Evolutionary conservation across 306 rosid species (phyloP), one percentile per base, ranked within the genome.

Genomic region (Dryas alaskensis): DNA sequence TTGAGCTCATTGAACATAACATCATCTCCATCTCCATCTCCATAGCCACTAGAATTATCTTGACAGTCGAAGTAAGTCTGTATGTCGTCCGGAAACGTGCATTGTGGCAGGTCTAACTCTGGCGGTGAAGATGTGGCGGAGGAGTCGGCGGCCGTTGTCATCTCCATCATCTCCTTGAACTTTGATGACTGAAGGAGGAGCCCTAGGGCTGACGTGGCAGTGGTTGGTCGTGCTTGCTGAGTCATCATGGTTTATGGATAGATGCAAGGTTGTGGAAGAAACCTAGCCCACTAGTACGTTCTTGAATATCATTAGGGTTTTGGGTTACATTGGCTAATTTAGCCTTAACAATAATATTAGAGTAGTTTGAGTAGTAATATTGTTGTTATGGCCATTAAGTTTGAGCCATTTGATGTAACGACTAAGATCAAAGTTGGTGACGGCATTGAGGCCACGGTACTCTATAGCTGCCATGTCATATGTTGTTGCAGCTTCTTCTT

Each of bases 161-260:
- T 80, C 79, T 83, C 84, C 80, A 80, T 80, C 87, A 83, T 83
- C 74, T 83, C 87, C 80, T 80, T 83, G 71, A 83, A 83, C 87
- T 83, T 83, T 1, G 84, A 73, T 3, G 87, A 83, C 5, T 80
- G 84, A 8, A 83, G 81, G 4, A 83, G 71, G 17, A 83, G 87
- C 8, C 84, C 87, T 65, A 83, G 82, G 65, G 87, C 87, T 46
- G 84, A 74, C 1, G 87, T 84, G 49, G 81, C 57, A 40, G 82
- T 73, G 60, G 80, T 40, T n/a, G 85, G 68, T 11, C 83, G 80
- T 11, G 80, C 69, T 10, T 46, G 75, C 45, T 74, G 62, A 11
- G 72, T 12, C 11, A 78, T 46, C 43, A 39, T 22, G 70, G 71
- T 84, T 27, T 67, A 80, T 3, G 45, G 53, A n/a, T n/a, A n/a